These are phyloP conservation scores for Skeletonema tropicum DNA, from an alignment of 108 stramenopile species.

Conservation along the genomic window DNA sequence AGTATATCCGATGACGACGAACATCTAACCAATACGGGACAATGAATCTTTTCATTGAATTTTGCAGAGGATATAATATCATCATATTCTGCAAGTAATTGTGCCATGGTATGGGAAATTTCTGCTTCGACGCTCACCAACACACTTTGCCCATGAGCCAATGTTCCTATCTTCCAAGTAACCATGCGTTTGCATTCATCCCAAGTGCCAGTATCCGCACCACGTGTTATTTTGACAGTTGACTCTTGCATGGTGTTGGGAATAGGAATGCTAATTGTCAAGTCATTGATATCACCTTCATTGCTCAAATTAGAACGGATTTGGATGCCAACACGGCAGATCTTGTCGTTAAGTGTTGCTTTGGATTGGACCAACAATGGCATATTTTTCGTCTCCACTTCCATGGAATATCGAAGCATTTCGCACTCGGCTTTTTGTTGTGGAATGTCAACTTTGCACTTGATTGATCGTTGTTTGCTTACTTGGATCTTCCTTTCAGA, in stretches of 20 bases:
- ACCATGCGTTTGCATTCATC: conserved; percentile 65
- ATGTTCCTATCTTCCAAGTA: conserved; percentile 60
- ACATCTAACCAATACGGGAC: conserved; percentile 75
- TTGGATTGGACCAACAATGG: conserved; percentile 73
- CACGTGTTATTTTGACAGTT: conserved; percentile 55
- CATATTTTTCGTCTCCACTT: conserved; percentile 60
- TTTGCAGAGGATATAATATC: neutral
- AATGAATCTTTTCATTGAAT: conserved; percentile 36
- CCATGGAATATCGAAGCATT: conserved; percentile 46
- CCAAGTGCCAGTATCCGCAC: conserved; percentile 53
- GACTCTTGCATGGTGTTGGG: conserved; percentile 51
- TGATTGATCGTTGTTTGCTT: neutral
- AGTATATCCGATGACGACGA: conserved; percentile 65
- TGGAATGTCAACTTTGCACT: conserved; percentile 54
- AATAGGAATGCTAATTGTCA: conserved; percentile 60
- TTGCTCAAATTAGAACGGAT: conserved; percentile 78
- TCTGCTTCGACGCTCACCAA: conserved; percentile 65
- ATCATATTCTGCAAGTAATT: neutral
- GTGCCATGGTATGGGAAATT: conserved; percentile 29
- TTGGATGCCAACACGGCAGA: conserved; percentile 68
- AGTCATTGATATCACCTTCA: conserved; percentile 60
- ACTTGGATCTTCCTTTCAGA: neutral
- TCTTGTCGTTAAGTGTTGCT: conserved; percentile 52
- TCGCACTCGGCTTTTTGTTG: conserved; percentile 55
- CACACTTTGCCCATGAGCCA: conserved; percentile 69